Conservation (phyloP, 495 filamentous ascomycete genomes). For the Podospora conica region DNA sequence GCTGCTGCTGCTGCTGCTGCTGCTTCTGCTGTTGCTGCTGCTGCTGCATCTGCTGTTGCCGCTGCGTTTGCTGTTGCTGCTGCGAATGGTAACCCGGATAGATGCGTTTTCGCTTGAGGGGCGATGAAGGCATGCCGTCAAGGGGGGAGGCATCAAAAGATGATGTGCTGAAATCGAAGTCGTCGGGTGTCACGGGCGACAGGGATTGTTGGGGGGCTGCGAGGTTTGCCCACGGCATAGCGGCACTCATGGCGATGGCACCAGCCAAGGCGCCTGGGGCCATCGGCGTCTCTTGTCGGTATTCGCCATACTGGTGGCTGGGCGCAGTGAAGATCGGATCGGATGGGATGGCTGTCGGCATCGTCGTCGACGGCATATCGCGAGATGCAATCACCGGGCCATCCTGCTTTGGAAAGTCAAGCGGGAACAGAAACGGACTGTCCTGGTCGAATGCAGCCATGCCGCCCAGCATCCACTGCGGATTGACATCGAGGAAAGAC, state of each 20-base stretch:
- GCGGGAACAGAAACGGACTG: too few species aligned
- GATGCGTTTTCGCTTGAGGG: neutral
- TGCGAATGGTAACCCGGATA: neutral
- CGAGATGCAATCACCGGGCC: too few species aligned
- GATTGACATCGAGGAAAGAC: too few species aligned
- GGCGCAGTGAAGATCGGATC: neutral
- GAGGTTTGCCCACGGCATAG: too few species aligned
- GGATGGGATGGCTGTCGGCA: neutral
- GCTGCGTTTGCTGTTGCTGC: neutral
- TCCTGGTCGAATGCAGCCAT: too few species aligned
- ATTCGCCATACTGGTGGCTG: neutral
- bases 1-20: neutral
- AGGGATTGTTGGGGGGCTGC: too few species aligned
- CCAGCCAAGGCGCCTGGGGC: neutral
- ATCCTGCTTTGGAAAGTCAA: too few species aligned
- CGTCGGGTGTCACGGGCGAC: too few species aligned
- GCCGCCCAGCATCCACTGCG: too few species aligned
- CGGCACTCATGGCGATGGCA: too few species aligned
- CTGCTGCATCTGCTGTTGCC: neutral
- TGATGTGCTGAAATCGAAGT: neutral
- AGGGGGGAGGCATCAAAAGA: neutral
- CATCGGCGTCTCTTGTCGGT: neutral
- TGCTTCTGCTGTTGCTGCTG: neutral
- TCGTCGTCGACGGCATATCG: neutral
- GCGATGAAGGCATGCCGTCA: neutral